A percentile compares a stretch with the other conserved stretches of the same genome.
These are phyloP conservation scores for Phytophthora syringae DNA, from an alignment of 352 stramenopile species.

Conservation along the genomic window DNA sequence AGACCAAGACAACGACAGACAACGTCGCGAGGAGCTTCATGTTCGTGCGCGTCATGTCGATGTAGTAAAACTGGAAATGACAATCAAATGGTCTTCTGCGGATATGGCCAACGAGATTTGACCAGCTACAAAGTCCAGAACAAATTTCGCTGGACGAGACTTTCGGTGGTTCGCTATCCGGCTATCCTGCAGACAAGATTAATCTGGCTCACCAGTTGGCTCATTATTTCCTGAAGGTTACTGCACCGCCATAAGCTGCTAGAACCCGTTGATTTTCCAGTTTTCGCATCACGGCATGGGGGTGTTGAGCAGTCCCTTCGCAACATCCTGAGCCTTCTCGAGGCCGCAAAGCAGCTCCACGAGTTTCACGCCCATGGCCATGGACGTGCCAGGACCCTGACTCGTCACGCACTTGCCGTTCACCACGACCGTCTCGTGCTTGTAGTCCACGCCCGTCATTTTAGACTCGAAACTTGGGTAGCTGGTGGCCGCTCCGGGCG, in stretches of 20 bases:
- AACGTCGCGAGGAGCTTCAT: slow-evolving; percentile 3
- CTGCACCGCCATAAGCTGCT: not conserved
- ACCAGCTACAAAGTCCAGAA: slow-evolving; percentile 12
- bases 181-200: slow-evolving; percentile 2
- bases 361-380: slow-evolving; percentile 86
- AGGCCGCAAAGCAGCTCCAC: slow-evolving; percentile 73
- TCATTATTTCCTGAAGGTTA: slow-evolving; percentile 8
- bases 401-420: slow-evolving; percentile 81
- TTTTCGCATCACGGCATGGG: slow-evolving; percentile 22
- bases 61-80: slow-evolving; percentile 7
- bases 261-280: too few species aligned
- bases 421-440: slow-evolving; percentile 67
- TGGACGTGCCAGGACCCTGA: slow-evolving; percentile 76
- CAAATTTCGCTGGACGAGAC: too few species aligned
- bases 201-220: too few species aligned
- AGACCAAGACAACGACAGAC: not conserved
- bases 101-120: too few species aligned
- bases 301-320: slow-evolving; percentile 63
- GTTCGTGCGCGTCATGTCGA: not conserved
- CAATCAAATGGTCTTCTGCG: not conserved
- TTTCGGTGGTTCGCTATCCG: slow-evolving; percentile 1
- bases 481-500: slow-evolving; percentile 52
- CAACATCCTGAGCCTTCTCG: slow-evolving; percentile 68
- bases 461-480: slow-evolving; percentile 77
- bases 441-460: slow-evolving; percentile 58